These are phyloP conservation scores for Bothriochloa decipiens DNA, from an alignment of 176 grass and related monocot species.

Conservation along the genomic window DNA sequence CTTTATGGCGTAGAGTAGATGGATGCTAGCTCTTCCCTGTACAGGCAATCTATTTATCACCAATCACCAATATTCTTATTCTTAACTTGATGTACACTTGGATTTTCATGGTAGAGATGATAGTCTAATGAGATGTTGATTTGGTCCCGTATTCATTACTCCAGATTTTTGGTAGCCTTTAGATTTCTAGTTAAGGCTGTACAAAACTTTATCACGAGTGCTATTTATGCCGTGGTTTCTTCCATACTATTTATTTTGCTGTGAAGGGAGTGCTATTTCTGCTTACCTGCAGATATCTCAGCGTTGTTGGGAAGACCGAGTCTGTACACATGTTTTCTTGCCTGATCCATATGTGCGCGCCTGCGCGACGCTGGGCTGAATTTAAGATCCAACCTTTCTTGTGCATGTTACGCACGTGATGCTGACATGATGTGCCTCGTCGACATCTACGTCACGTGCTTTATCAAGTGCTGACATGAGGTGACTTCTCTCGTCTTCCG, in stretches of 20 bases:
- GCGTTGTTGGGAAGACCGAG: slow-evolving; percentile 14
- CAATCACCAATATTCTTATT: too few species aligned
- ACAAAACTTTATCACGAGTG: slow-evolving; percentile 40
- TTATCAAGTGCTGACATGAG: too few species aligned
- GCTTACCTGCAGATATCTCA: slow-evolving; percentile 43
- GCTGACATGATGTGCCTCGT: neutral
- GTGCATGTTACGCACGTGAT: neutral
- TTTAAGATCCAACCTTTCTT: neutral
- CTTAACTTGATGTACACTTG: slow-evolving; percentile 47
- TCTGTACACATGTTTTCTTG: slow-evolving; percentile 32
- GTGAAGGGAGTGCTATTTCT: slow-evolving; percentile 13
- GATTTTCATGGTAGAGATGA: slow-evolving; percentile 34
- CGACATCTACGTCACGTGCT: neutral
- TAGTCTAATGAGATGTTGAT: slow-evolving; percentile 28
- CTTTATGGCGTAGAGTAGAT: slow-evolving; percentile 50
- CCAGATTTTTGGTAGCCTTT: slow-evolving; percentile 48
- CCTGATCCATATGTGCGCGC: neutral
- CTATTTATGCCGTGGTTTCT: slow-evolving; percentile 14
- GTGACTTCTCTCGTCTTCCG: too few species aligned
- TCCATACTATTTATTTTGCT: neutral
- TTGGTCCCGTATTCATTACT: slow-evolving; percentile 34
- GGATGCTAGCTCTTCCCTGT: slow-evolving; percentile 54
- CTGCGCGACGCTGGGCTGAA: neutral
- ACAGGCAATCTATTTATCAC: slow-evolving; percentile 47
- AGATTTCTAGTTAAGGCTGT: slow-evolving; percentile 42